Conservation (phyloP, 441 rosid genomes). For the Omphalea diandra region DNA sequence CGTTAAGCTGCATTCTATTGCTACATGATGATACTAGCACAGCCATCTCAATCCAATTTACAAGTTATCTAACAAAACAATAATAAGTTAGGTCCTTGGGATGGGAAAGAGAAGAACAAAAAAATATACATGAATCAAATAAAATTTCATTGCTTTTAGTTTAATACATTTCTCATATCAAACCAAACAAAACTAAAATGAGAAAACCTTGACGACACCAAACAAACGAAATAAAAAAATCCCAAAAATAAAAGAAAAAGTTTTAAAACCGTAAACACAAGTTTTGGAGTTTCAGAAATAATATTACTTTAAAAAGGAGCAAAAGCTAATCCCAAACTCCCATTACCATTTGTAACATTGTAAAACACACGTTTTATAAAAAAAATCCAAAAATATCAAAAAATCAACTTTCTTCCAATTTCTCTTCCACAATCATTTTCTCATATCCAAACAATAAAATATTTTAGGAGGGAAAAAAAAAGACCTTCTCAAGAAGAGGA, state of each 20-base stretch:
- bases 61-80: not conserved
- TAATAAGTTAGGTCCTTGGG: not conserved
- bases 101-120: not conserved
- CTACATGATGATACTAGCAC: not conserved
- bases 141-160: not conserved
- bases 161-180: not conserved
- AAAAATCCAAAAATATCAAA: too few species aligned
- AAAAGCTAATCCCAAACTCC: not conserved
- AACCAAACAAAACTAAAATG: not conserved
- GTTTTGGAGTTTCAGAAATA: not conserved
- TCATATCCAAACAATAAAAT: not conserved
- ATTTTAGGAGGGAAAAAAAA: not conserved
- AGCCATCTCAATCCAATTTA: not conserved
- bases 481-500: slow-evolving; percentile 85
- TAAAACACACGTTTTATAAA: not conserved
- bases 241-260: too few species aligned
- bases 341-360: not conserved
- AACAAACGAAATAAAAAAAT: too few species aligned
- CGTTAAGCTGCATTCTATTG: slow-evolving; percentile 4
- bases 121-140: not conserved
- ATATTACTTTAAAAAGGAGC: not conserved
- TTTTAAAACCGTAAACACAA: not conserved
- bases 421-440: not conserved
- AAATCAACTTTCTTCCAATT: not conserved
- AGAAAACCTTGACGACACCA: not conserved